These are phyloP conservation scores for Ceratorhiza oryzae-sativae DNA, from an alignment of 1,284 basidiomycete genomes.

Conservation along the genomic window DNA sequence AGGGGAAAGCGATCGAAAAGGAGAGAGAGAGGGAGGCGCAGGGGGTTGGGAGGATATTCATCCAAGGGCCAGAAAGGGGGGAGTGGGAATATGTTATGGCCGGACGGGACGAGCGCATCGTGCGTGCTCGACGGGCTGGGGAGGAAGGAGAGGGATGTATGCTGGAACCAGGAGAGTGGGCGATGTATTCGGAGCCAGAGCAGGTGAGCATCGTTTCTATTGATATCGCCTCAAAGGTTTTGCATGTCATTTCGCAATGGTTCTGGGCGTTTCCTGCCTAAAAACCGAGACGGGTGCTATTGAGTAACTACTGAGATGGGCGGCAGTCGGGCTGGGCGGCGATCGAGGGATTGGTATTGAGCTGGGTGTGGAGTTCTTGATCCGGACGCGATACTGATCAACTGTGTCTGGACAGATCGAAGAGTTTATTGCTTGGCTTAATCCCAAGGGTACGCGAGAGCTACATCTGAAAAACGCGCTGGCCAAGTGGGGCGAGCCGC, in stretches of 20 bases:
- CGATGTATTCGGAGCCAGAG: slow-evolving; percentile 82
- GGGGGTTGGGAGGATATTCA: slow-evolving; percentile 86
- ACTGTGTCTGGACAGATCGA: slow-evolving; percentile 64
- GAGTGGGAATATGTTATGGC: slow-evolving; percentile 70
- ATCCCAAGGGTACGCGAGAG: slow-evolving; percentile 89
- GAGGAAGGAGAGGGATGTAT: slow-evolving; percentile 81
- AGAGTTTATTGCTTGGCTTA: slow-evolving; percentile 86
- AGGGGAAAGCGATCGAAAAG: slow-evolving; percentile 24
- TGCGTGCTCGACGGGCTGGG: slow-evolving; percentile 64
- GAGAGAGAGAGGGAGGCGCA: slow-evolving; percentile 54
- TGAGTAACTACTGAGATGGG: slow-evolving; percentile 11
- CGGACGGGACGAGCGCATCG: slow-evolving; percentile 57
- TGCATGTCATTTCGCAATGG: not conserved
- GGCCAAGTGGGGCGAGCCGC: slow-evolving; percentile 84
- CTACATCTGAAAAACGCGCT: slow-evolving; percentile 79
- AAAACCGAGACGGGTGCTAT: not conserved
- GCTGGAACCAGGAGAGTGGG: slow-evolving; percentile 85
- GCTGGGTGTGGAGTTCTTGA: slow-evolving; percentile 21
- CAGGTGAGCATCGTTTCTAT: slow-evolving; percentile 63
- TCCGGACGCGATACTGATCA: slow-evolving; percentile 18
- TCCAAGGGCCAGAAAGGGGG: slow-evolving; percentile 85
- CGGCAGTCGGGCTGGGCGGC: slow-evolving; percentile 8
- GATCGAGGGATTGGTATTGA: slow-evolving; percentile 13
- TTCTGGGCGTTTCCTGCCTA: not conserved
- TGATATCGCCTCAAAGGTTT: not conserved